Base-by-base conservation (phyloP, 176 grass and related monocot species). In the Hsuehochloa calcarea region DNA sequence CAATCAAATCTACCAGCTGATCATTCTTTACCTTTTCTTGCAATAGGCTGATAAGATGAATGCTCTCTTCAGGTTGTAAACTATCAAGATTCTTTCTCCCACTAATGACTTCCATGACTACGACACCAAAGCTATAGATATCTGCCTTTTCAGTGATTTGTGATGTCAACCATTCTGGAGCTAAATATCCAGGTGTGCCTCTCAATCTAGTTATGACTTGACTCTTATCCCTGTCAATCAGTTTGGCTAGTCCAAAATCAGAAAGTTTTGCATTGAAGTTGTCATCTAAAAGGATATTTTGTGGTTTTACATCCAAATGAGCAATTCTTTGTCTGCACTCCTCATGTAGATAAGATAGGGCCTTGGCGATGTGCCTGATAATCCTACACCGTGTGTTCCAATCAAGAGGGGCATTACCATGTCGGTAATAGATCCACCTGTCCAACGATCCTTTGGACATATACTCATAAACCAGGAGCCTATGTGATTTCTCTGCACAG, bases 201-300 rank as follows among this genome's bases (percentile, higher is more conserved):
- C 79, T 75, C 86, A 93, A 80, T 80, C 83, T 80, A 8, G 72
- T 93, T 61, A 89, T 61, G 20, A 95, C 84, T 31, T 81, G 41
- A 19, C 85, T 82, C 39, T 86, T 43, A 39, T 90, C 85, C 55
- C 91, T 87, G 23, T 91, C 91, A 2, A 93, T 93, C 63, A 96
- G 56, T 64, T 96, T 96, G 23, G 89, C 65, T 23, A 97, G 51
- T 14, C 94, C 94, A 72, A 93, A 97, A 82, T 93, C 91, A 73
- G 91, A 88, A 66, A 97, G 19, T 41, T 97, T 97, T 5, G 91
- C 87, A 55, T 46, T 75, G 23, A 97, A 91, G 8, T 63, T 92
- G 34, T 92, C 91, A 67, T 97, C 91, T 80, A 93, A 66, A 15
- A 97, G 88, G 60, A 96, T 95, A 39, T 91, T 95, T 67, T 86